A percentile compares a stretch with the other conserved stretches of the same genome.
Evolutionary conservation across 2,329 filamentous ascomycete species (phyloP).

Genomic region (Phialemoniopsis sp.): DNA sequence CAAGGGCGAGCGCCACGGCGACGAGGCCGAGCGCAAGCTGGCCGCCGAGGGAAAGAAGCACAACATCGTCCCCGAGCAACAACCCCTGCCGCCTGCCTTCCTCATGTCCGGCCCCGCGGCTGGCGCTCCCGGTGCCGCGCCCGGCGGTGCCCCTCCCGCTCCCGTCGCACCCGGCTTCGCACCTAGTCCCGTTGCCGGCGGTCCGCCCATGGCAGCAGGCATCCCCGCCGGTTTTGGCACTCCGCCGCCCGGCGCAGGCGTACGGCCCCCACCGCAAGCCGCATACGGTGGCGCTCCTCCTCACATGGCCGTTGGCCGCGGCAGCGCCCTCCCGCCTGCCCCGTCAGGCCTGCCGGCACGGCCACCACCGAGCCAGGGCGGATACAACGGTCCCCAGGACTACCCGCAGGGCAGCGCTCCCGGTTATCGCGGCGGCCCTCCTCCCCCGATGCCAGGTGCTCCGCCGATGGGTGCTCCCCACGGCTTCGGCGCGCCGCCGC

Average conservation of each 20-base stretch:
- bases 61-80: conserved; percentile 79
- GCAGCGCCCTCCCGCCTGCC: conserved; percentile 37
- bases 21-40: conserved; percentile 86
- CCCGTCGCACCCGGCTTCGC: conserved; percentile 25
- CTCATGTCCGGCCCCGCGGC: conserved; percentile 38
- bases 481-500: conserved; percentile 29
- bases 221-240: conserved; percentile 31
- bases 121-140: conserved; percentile 13
- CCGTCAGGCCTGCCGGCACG: conserved; percentile 46
- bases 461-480: conserved; percentile 17
- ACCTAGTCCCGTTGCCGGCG: conserved; percentile 12
- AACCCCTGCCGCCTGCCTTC: conserved; percentile 71
- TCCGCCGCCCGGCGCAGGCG: conserved; percentile 1
- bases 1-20: conserved; percentile 92
- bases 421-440: conserved; percentile 22
- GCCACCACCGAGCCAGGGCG: conserved; percentile 40
- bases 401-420: conserved; percentile 39
- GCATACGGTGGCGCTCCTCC: conserved; percentile 4
- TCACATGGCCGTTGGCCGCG: conserved; percentile 16
- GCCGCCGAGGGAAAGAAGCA: conserved; percentile 91
- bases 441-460: conserved; percentile 5
- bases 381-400: conserved; percentile 40
- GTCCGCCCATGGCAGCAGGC: conserved; percentile 18
- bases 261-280: conserved; percentile 22
- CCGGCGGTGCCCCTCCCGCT: conserved; percentile 12